phyloP scores from a whole-genome alignment of 805 yeast species.

The Cephaloascus fragrans region DNA sequence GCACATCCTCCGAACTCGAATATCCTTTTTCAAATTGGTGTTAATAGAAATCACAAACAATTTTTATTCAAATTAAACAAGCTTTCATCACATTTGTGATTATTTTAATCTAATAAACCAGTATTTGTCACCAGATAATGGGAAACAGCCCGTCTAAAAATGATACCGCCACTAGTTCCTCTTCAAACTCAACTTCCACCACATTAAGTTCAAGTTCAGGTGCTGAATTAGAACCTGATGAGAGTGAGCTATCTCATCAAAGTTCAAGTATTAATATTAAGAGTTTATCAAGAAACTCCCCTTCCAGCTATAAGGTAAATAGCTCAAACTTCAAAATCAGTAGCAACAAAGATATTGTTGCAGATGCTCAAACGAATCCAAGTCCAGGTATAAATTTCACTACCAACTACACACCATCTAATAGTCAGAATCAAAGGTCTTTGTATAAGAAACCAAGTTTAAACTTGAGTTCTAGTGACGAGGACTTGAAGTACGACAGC shows the following conservation, averaged over 20 bases:
- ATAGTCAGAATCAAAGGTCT: too few species aligned
- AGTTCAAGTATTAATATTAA: slow-evolving; percentile 16
- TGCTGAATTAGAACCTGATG: slow-evolving; percentile 26
- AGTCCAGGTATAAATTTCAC: too few species aligned
- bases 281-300: slow-evolving; percentile 1
- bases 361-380: slow-evolving; percentile 5
- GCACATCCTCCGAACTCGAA: too few species aligned
- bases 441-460: background rate
- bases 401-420: too few species aligned
- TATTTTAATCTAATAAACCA: too few species aligned
- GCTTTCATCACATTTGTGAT: too few species aligned
- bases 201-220: slow-evolving; percentile 1
- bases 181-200: slow-evolving; percentile 12
- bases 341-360: slow-evolving; percentile 4
- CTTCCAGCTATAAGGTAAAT: slow-evolving; percentile 2
- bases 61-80: too few species aligned
- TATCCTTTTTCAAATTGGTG: too few species aligned
- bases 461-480: background rate
- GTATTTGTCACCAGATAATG: slow-evolving; percentile 27
- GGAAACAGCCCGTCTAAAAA: slow-evolving; percentile 57
- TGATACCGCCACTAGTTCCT: slow-evolving; percentile 13
- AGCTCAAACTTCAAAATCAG: slow-evolving; percentile 2
- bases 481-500: background rate
- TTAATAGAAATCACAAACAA: too few species aligned
- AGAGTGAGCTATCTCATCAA: slow-evolving; percentile 27